These are phyloP conservation scores for Xylariaceae sp. DNA, from an alignment of 2,329 filamentous ascomycete species.

Conservation along the genomic window DNA sequence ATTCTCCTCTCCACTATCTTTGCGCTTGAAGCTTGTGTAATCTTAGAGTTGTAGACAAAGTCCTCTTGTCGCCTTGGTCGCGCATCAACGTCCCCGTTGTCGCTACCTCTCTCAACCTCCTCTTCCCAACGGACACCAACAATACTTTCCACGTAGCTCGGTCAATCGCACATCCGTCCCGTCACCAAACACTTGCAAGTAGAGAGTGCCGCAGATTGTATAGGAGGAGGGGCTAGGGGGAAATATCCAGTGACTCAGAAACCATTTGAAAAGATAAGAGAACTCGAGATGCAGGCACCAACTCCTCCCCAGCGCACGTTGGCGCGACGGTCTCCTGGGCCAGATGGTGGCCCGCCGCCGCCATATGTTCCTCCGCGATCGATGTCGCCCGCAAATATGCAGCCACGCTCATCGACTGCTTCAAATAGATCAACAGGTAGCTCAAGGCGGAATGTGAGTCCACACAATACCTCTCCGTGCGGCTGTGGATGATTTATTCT, in stretches of 20 bases:
- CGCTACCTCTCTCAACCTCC: slow-evolving; percentile 12
- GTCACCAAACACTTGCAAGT: slow-evolving; percentile 11
- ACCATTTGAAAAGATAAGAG: too few species aligned
- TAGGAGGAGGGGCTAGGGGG: too few species aligned
- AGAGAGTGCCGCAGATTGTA: too few species aligned
- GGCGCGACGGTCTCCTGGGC: slow-evolving; percentile 61
- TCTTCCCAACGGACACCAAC: slow-evolving; percentile 10
- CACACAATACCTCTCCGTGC: slow-evolving; percentile 12
- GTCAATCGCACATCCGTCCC: too few species aligned
- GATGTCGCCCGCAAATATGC: slow-evolving; percentile 58
- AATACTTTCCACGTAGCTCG: too few species aligned
- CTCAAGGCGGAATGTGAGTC: slow-evolving; percentile 57
- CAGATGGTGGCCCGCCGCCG: slow-evolving; percentile 49
- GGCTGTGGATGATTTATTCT: too few species aligned
- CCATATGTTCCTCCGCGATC: slow-evolving; percentile 52
- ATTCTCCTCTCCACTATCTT: slow-evolving; percentile 18
- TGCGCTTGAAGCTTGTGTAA: slow-evolving; percentile 12
- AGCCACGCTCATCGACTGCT: slow-evolving; percentile 60
- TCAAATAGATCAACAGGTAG: slow-evolving; percentile 58
- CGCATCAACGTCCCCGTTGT: slow-evolving; percentile 10
- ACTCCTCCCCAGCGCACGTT: slow-evolving; percentile 50
- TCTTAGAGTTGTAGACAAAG: too few species aligned
- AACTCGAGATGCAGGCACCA: slow-evolving; percentile 47
- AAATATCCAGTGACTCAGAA: too few species aligned
- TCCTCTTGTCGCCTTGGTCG: too few species aligned